Conservation (phyloP, 495 filamentous ascomycete genomes). For the Pyrenula massariospora region DNA sequence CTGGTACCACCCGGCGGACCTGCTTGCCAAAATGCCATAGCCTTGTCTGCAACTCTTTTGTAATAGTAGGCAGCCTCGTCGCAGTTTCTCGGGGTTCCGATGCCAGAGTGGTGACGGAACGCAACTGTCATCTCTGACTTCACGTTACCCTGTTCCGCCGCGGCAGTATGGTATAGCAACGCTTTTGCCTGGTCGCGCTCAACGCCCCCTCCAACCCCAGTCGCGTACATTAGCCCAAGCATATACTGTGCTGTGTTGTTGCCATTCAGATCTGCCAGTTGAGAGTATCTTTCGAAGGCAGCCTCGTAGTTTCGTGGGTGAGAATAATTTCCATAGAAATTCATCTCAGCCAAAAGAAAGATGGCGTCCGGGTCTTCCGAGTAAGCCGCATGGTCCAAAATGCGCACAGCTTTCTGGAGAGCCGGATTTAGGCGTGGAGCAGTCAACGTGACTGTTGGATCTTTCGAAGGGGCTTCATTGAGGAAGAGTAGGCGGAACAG, state of each 20-base stretch:
- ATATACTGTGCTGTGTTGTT: constrained; percentile 91
- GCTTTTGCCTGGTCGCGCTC: constrained; percentile 86
- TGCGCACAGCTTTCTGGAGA: constrained; percentile 46
- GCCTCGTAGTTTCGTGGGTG: constrained; percentile 73
- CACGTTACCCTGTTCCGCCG: constrained; percentile 72
- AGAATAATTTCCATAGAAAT: constrained; percentile 90
- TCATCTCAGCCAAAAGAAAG: constrained; percentile 85
- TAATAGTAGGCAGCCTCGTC: constrained; percentile 79
- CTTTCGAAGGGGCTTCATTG: constrained; percentile 27
- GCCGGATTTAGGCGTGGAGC: constrained; percentile 18
- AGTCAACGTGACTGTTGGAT: constrained; percentile 10
- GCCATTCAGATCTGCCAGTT: constrained; percentile 64
- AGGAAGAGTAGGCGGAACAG: constrained; percentile 37
- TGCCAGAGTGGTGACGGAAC: constrained; percentile 74
- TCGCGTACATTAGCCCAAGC: constrained; percentile 93
- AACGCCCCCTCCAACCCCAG: constrained; percentile 74
- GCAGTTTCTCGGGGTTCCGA: constrained; percentile 76
- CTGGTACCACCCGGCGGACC: constrained; percentile 82
- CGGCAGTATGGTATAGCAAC: constrained; percentile 87
- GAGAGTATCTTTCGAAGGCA: constrained; percentile 72
- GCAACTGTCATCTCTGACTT: constrained; percentile 89
- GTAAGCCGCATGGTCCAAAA: constrained; percentile 65
- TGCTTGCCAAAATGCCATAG: constrained; percentile 69
- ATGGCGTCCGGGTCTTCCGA: constrained; percentile 74
- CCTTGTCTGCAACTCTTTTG: constrained; percentile 88